Percentiles rank a stretch among this genome's conserved stretches.
Conservation (phyloP, 768 basidiomycete genomes). For the Hemileccinum rubropunctum region DNA sequence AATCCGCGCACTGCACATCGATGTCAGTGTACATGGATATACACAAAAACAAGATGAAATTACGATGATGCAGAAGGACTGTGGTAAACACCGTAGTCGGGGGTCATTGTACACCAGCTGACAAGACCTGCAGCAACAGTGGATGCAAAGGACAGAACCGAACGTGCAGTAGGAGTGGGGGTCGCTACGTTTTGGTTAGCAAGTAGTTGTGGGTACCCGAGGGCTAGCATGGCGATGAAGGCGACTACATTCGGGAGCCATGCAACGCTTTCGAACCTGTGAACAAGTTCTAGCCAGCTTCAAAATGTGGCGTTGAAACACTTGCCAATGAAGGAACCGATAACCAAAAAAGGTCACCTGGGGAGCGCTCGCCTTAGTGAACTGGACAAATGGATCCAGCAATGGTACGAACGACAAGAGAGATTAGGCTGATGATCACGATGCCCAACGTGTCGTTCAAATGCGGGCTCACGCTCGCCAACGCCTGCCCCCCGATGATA, state of each 20-base stretch:
- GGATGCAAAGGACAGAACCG: slow-evolving; percentile 44
- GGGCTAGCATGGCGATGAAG: slow-evolving; percentile 62
- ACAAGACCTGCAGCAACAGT: slow-evolving; percentile 43
- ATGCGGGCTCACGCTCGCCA: slow-evolving; percentile 44
- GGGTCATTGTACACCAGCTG: slow-evolving; percentile 42
- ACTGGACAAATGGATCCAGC: background rate
- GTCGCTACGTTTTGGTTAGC: slow-evolving; percentile 37
- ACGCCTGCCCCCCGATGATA: slow-evolving; percentile 61
- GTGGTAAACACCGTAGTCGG: slow-evolving; percentile 52
- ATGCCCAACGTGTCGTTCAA: slow-evolving; percentile 33
- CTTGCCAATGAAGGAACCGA: slow-evolving; percentile 56
- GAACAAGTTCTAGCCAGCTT: background rate
- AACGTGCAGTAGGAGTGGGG: slow-evolving; percentile 32
- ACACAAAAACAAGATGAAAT: background rate
- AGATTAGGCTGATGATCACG: slow-evolving; percentile 32
- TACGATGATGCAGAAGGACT: slow-evolving; percentile 60
- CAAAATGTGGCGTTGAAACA: background rate
- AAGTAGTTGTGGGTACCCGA: slow-evolving; percentile 66
- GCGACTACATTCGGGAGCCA: slow-evolving; percentile 61
- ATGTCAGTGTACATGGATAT: background rate
- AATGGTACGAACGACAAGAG: slow-evolving; percentile 25
- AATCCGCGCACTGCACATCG: slow-evolving; percentile 31
- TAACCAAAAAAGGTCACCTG: slow-evolving; percentile 66
- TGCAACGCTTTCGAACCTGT: slow-evolving; percentile 40
- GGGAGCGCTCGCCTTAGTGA: background rate